Evolutionary conservation across 169 alveolate species (phyloP).

Genomic region (Cryptosporidium baileyi): DNA sequence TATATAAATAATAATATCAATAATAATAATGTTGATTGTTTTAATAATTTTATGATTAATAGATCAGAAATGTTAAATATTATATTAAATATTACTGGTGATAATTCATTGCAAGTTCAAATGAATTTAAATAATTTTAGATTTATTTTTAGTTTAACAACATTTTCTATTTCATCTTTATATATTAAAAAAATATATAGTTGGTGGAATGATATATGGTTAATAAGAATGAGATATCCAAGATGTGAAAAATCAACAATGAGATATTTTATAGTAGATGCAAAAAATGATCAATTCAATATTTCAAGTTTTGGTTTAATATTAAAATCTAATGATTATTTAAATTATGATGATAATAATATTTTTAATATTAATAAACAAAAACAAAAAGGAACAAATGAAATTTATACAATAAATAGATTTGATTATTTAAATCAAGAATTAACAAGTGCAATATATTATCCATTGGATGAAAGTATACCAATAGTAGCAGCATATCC

Average conservation of each 20-base stretch:
- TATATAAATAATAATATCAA: not conserved
- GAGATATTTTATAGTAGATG: conserved; percentile 59
- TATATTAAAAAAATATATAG: conserved; percentile 30
- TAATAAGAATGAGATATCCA: conserved; percentile 51
- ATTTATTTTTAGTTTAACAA: conserved; percentile 58
- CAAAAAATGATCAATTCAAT: not conserved
- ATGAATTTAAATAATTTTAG: conserved; percentile 21
- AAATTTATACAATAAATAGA: conserved; percentile 7
- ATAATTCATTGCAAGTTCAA: not conserved
- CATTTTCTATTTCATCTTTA: conserved; percentile 33
- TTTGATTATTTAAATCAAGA: conserved; percentile 18
- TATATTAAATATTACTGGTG: conserved; percentile 20
- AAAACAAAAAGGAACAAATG: not conserved
- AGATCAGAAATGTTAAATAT: conserved; percentile 5
- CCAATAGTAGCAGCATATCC: conserved; percentile 57
- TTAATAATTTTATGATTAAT: conserved; percentile 11
- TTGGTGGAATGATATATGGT: conserved; percentile 67
- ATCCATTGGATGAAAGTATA: conserved; percentile 20
- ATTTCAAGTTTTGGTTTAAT: conserved; percentile 45
- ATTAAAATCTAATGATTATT: not conserved
- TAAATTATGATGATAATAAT: not conserved
- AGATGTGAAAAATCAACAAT: conserved; percentile 43
- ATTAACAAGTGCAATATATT: conserved; percentile 19
- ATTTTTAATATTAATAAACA: not conserved
- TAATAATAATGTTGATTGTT: not conserved